Conservation (phyloP, 2,329 filamentous ascomycete genomes). For the Biscogniauxia mediterranea region DNA sequence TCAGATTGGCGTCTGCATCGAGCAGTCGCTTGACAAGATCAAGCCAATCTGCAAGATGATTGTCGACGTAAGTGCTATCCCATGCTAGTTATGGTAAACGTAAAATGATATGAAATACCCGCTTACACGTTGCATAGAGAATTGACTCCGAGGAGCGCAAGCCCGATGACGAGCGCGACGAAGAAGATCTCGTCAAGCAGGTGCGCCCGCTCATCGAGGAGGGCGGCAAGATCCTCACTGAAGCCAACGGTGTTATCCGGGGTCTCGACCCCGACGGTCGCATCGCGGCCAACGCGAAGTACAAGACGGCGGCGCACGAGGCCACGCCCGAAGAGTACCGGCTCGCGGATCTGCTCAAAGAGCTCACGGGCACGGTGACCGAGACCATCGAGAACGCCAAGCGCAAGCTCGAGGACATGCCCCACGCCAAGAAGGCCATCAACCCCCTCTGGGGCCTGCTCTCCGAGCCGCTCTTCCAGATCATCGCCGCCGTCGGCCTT, state of each 20-base stretch:
- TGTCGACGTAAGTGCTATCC: constrained; percentile 58
- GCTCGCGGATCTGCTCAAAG: constrained; percentile 82
- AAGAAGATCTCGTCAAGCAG: constrained; percentile 81
- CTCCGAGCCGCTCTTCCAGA: constrained; percentile 86
- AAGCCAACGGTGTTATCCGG: constrained; percentile 83
- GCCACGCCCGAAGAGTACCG: constrained; percentile 81
- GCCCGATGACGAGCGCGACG: constrained; percentile 80
- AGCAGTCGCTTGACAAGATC: constrained; percentile 79
- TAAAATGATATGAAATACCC: constrained; percentile 4
- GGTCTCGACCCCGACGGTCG: constrained; percentile 86
- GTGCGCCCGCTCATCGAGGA: constrained; percentile 89
- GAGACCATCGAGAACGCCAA: constrained; percentile 84
- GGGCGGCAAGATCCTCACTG: constrained; percentile 75
- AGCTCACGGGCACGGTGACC: constrained; percentile 77
- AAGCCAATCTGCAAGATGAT: constrained; percentile 86
- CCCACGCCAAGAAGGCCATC: constrained; percentile 90
- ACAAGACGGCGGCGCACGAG: constrained; percentile 70
- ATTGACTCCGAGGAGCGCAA: constrained; percentile 79
- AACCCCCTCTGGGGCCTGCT: constrained; percentile 86
- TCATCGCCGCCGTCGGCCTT: constrained; percentile 83
- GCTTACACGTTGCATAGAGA: constrained; percentile 47
- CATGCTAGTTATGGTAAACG: background rate
- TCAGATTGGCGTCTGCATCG: constrained; percentile 70
- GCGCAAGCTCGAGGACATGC: constrained; percentile 87
- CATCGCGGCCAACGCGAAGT: constrained; percentile 82